Evolutionary conservation across 306 rosid species (phyloP), one percentile per base, ranked within the genome.

Genomic region (Sphenostylis stenocarpa): DNA sequence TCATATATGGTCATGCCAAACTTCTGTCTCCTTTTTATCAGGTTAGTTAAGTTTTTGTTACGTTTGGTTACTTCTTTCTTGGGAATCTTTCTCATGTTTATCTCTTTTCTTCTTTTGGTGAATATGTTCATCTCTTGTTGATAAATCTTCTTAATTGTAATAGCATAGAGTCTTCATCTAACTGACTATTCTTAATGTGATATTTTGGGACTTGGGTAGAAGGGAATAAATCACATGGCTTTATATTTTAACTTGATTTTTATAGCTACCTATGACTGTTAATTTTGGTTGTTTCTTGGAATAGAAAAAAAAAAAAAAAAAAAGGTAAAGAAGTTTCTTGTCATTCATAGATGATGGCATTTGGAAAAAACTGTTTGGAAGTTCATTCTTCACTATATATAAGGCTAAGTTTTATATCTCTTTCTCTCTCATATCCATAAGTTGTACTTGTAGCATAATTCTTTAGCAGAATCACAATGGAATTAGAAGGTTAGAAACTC

Each of bases 1-100:
- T 62, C 98, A 95, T 79, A 74, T 95, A 23, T 95, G 98, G 98
- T 92, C 97, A 43, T 95, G 98, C 84, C 97, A 88, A 52, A 83
- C 98, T 64, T 86, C 97, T 43, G 72, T 96, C 72, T 82, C 94
- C 44, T 84, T 95, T 77, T 80, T 95, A 72, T 89, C 97, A 76
- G 97, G 99, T 95, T 86, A 47, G 51, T 65, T 1, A 33, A 17
- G 12, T 24, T 76, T 67, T 31, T 57, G 16, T 20, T 36, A 24
- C 80, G 52, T 39, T 67, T 66, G 21, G 43, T 70, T 55, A 68
- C 83, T 80, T 33, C 58, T 69, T 80, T 33, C 58, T 69, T 77
- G 7, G 6, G 24, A 55, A 36, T 56, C 66, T 73, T n/a, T 53
- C 67, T 72, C 60, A 78, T 71, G 53, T 60, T 70, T 56, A 41